Conservation (phyloP, 768 basidiomycete species). For the Lentinus brumalis region DNA sequence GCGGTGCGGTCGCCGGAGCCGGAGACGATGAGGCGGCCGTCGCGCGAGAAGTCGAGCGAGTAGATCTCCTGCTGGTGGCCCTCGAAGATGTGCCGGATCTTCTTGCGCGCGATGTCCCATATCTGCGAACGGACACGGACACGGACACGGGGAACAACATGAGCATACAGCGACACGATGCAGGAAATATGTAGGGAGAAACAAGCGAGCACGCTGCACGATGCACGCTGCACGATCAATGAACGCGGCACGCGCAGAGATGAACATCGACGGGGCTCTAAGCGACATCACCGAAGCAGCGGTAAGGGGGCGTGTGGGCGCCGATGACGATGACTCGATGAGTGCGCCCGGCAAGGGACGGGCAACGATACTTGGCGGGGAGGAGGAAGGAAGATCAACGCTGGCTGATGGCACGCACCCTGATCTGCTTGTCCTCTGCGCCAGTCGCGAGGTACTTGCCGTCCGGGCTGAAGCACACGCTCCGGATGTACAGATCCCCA, state of each 20-base stretch:
- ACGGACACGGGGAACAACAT: not conserved
- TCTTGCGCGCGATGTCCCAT: constrained; percentile 86
- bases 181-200: no score
- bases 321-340: not conserved
- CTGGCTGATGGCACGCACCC: constrained; percentile 51
- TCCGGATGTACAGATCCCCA: constrained; percentile 88
- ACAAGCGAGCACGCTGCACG: no score
- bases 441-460: constrained; percentile 74
- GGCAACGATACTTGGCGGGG: no score
- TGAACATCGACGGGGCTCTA: not conserved
- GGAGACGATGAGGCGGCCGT: constrained; percentile 84
- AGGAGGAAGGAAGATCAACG: no score
- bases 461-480: constrained; percentile 78
- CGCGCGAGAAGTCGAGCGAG: constrained; percentile 88
- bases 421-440: constrained; percentile 90
- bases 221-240: no score
- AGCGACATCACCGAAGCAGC: no score
- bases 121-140: constrained; percentile 49
- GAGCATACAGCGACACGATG: not conserved
- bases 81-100: constrained; percentile 78
- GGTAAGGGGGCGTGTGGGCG: not conserved
- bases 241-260: not conserved
- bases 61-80: constrained; percentile 95
- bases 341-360: no score
- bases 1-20: constrained; percentile 81